Base-by-base conservation (phyloP, 805 yeast genomes). In the Barnettozyma wickerhamii region DNA sequence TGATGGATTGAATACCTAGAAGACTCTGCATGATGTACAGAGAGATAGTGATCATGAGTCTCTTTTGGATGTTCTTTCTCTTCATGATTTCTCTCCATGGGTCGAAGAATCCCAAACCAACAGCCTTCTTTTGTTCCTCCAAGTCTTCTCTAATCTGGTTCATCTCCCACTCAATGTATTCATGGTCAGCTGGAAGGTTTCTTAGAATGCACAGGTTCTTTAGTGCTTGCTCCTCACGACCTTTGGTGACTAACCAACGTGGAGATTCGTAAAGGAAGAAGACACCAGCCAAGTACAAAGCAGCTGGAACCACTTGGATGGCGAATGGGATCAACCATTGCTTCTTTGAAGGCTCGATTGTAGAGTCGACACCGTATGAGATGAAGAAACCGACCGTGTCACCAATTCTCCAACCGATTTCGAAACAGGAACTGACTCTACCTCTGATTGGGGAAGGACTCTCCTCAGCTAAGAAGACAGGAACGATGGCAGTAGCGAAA, bases 241-340 rank as follows among this genome's bases (percentile, higher is more conserved):
- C 48, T 33, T 51, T 56, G 24, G 64, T 53, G n/a, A 69, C 56
- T 26, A 68, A 58, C 64, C 69, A 72, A 33, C 77, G 55, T 4
- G 76, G 77, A 14, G 74, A 68, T 46, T 73, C 77, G 3, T 66
- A 65, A 37, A 71, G 52, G 19, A 68, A 51, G 42, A 65, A 54
- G 5, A 68, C 55, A 3, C 70, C 71, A 13, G 57, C 43, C 52
- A 66, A 58, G 42, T 69, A 64, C 17, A 72, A 38, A 1, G 67
- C 72, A 13, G 72, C 63, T 4, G 77, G 77, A 12, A 72, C 56
- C 26, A 69, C 45, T 44, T 72, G 77, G 17, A 72, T 49, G 3
- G 74, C 75, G 40, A 72, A 62, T 7, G 78, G 77, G 33, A 72
- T 66, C 38, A 63, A 41, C 78, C 77, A 73, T 50, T 72, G 53